Evolutionary conservation across 371 early-diverging fungal species (phyloP).

Genomic region (Saksenaea vasiformis): DNA sequence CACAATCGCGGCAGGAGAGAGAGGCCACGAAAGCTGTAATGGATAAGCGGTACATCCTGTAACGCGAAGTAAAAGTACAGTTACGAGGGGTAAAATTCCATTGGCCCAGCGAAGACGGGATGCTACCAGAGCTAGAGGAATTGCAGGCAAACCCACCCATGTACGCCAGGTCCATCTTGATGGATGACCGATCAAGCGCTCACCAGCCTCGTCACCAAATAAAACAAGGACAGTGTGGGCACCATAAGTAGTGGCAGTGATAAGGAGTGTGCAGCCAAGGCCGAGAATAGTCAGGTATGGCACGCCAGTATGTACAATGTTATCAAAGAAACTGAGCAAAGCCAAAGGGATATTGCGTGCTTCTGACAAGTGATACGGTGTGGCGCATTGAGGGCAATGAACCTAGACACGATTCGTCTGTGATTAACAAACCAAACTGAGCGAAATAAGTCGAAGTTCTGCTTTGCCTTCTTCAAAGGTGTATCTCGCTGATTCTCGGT

Average conservation of each 20-base stretch:
- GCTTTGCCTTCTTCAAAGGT: constrained; percentile 52
- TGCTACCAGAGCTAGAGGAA: constrained; percentile 63
- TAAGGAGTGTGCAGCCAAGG: constrained; percentile 52
- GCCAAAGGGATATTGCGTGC: constrained; percentile 48
- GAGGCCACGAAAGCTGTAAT: constrained; percentile 53
- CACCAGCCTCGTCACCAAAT: constrained; percentile 63
- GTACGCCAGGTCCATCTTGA: constrained; percentile 67
- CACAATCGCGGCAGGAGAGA: constrained; percentile 53
- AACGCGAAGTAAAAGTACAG: constrained; percentile 30
- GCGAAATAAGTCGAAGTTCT: not conserved
- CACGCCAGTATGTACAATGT: constrained; percentile 53
- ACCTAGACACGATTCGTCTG: constrained; percentile 40
- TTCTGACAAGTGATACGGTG: constrained; percentile 57
- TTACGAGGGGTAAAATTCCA: constrained; percentile 33
- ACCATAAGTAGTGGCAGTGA: constrained; percentile 59
- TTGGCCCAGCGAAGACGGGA: constrained; percentile 56
- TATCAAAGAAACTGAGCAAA: constrained; percentile 50
- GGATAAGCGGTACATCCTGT: constrained; percentile 30
- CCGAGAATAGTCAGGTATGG: constrained; percentile 63
- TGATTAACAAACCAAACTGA: not conserved
- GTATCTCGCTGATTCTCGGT: constrained; percentile 60
- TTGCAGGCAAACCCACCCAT: constrained; percentile 63
- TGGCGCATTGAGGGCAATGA: constrained; percentile 67
- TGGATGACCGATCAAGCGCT: constrained; percentile 54
- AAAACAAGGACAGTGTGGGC: constrained; percentile 66